Evolutionary conservation across 2,329 filamentous ascomycete genomes (phyloP).

Genomic region (Fusarium avenaceum): DNA sequence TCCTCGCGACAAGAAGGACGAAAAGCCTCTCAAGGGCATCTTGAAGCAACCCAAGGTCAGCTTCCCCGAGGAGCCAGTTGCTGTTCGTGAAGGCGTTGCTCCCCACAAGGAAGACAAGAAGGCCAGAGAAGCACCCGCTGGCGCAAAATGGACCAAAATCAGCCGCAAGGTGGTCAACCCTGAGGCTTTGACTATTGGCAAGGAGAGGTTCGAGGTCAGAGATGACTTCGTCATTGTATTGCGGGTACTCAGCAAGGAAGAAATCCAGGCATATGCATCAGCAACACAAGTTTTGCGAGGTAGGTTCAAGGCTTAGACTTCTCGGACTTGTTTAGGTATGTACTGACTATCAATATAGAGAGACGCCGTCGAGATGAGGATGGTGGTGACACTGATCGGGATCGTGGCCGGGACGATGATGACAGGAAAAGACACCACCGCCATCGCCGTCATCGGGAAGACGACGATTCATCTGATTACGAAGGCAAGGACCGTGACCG

Average conservation of each 20-base stretch:
- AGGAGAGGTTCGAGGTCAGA: conserved; percentile 92
- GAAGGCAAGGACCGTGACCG: conserved; percentile 57
- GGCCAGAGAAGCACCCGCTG: conserved; percentile 77
- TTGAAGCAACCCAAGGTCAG: conserved; percentile 83
- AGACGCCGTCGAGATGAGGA: conserved; percentile 53
- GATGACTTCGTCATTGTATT: conserved; percentile 94
- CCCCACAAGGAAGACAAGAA: conserved; percentile 90
- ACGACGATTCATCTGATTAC: conserved; percentile 46
- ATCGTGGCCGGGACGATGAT: conserved; percentile 52
- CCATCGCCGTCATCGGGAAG: conserved; percentile 43
- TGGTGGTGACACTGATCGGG: conserved; percentile 48
- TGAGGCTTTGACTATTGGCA: conserved; percentile 85
- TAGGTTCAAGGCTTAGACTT: conserved; percentile 56
- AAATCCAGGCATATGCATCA: conserved; percentile 88
- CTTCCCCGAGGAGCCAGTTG: conserved; percentile 89
- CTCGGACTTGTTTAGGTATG: background rate
- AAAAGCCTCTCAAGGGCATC: conserved; percentile 83
- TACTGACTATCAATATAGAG: conserved; percentile 46
- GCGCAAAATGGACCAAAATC: conserved; percentile 94
- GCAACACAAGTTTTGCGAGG: conserved; percentile 86
- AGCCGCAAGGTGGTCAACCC: conserved; percentile 90
- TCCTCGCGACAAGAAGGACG: conserved; percentile 72
- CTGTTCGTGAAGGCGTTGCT: conserved; percentile 89
- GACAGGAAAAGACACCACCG: conserved; percentile 45
- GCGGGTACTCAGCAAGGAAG: conserved; percentile 86